Evolutionary conservation across 208 protist species (phyloP), one percentile per base, ranked within the genome.

Genomic region (Wallacemonas collosoma): DNA sequence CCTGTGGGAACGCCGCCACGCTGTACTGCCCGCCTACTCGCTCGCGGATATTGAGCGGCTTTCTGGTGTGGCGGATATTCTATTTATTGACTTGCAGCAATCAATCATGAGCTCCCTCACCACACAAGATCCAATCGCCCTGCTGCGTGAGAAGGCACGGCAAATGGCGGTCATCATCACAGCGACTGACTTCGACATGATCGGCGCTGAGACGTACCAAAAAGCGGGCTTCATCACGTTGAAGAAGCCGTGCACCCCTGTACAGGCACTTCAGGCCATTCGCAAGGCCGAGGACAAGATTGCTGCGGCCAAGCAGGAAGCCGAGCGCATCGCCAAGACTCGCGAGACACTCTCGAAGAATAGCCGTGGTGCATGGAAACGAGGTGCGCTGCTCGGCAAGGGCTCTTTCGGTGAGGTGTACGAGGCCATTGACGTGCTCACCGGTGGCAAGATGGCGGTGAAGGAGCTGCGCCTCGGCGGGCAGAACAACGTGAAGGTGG

Each of bases 381-480:
- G 79, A 17, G 91, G 89, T 26, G 73, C 73, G n/a, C 79, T 94
- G 48, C 83, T 97, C 3, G 93, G 93, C 68, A 93, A 90, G 53
- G 93, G 93, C 15, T 71, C 83, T 39, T 95, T 87, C 67, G 90
- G 93, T 50, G 88, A 93, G 69, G 93, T 97, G 26, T 97, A 89
- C 74, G 87, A 96, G 67, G 93, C 90, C 15, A 86, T 84, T 41
- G 88, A 95, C 61, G 76, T 88, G 35, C 74, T 97, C 50, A 97
- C 93, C 2, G 91, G 91, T 0, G 91, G 93, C 50, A 89, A 73
- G 69, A 97, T 97, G 93, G 93, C 93, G 12, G 86, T 97, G 71
- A 97, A 97, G 68, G 86, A 94, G 76, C 90, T 96, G 71, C 76
- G 76, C 2, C 67, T 94, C 2, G 83, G 82, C 41, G 64, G 64